A percentile compares a stretch with the other conserved stretches of the same genome.
Conservation (phyloP, 768 basidiomycete species). For the Leccinum boreale region DNA sequence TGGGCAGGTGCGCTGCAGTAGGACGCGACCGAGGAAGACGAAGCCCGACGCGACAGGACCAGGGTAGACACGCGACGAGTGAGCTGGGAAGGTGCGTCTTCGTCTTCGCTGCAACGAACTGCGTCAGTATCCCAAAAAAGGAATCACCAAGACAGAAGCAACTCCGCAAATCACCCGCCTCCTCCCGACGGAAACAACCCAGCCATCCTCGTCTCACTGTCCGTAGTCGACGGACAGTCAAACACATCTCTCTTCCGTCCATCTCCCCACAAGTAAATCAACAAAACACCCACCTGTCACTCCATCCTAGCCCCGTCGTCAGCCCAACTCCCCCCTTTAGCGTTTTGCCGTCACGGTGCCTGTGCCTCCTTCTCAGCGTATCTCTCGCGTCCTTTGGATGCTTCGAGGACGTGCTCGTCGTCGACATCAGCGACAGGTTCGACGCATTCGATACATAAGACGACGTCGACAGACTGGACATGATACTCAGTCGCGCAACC, state of each 20-base stretch:
- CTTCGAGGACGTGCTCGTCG: slow-evolving; percentile 23
- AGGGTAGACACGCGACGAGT: slow-evolving; percentile 61
- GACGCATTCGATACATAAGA: slow-evolving; percentile 29
- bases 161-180: slow-evolving; percentile 7
- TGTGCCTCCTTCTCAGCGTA: slow-evolving; percentile 50
- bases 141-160: slow-evolving; percentile 11
- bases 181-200: slow-evolving; percentile 3
- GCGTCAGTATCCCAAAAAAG: slow-evolving; percentile 2
- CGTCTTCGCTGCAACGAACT: slow-evolving; percentile 53
- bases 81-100: slow-evolving; percentile 66
- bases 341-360: slow-evolving; percentile 60
- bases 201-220: background rate
- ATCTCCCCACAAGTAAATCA: background rate
- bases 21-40: slow-evolving; percentile 39
- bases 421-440: slow-evolving; percentile 23
- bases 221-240: slow-evolving; percentile 7
- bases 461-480: slow-evolving; percentile 20
- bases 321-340: slow-evolving; percentile 63
- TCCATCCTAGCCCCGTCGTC: slow-evolving; percentile 74
- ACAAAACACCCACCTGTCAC: slow-evolving; percentile 52
- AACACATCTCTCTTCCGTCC: slow-evolving; percentile 1
- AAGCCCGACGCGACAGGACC: slow-evolving; percentile 46
- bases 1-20: slow-evolving; percentile 16
- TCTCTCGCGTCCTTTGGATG: slow-evolving; percentile 52
- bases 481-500: slow-evolving; percentile 24